Evolutionary conservation across 2,329 filamentous ascomycete species (phyloP).

Genomic region (Nannizziopsis arthrosporioides): DNA sequence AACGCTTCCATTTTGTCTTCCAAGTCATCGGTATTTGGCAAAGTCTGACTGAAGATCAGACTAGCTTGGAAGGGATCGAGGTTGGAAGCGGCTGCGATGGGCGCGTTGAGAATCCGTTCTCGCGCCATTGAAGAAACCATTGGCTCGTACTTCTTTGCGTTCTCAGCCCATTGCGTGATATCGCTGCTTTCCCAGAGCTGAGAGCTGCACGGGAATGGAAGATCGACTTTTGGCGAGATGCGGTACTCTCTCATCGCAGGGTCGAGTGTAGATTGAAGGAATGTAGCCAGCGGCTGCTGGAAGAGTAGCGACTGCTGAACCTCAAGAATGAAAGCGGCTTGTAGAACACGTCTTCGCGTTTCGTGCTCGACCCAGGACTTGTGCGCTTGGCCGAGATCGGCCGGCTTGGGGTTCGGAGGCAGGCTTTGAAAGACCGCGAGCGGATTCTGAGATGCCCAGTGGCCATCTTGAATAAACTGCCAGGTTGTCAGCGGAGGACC

Average conservation of each 20-base stretch:
- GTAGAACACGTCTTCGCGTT: slow-evolving; percentile 25
- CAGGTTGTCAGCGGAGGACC: slow-evolving; percentile 8
- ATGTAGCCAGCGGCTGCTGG: slow-evolving; percentile 22
- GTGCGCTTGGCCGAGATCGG: slow-evolving; percentile 22
- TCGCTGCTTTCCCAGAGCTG: slow-evolving; percentile 24
- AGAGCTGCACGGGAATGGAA: slow-evolving; percentile 25
- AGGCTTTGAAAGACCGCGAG: slow-evolving; percentile 23
- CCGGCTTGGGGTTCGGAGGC: slow-evolving; percentile 16
- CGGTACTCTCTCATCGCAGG: slow-evolving; percentile 8
- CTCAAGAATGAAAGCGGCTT: slow-evolving; percentile 26
- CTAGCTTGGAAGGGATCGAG: slow-evolving; percentile 19
- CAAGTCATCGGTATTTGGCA: slow-evolving; percentile 12
- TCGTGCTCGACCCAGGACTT: slow-evolving; percentile 29
- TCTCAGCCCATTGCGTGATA: slow-evolving; percentile 20
- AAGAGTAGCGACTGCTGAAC: slow-evolving; percentile 24
- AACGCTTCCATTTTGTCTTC: slow-evolving; percentile 13
- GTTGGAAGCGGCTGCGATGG: background rate
- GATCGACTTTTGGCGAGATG: slow-evolving; percentile 15
- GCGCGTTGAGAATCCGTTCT: slow-evolving; percentile 10
- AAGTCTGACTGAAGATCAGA: slow-evolving; percentile 18
- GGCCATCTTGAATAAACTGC: slow-evolving; percentile 21
- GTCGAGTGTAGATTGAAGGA: slow-evolving; percentile 18
- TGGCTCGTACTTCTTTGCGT: slow-evolving; percentile 15
- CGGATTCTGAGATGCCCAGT: slow-evolving; percentile 22
- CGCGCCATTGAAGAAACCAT: slow-evolving; percentile 15